These are phyloP conservation scores for Fusarium graminum DNA, from an alignment of 2,329 filamentous ascomycete genomes.

Conservation along the genomic window DNA sequence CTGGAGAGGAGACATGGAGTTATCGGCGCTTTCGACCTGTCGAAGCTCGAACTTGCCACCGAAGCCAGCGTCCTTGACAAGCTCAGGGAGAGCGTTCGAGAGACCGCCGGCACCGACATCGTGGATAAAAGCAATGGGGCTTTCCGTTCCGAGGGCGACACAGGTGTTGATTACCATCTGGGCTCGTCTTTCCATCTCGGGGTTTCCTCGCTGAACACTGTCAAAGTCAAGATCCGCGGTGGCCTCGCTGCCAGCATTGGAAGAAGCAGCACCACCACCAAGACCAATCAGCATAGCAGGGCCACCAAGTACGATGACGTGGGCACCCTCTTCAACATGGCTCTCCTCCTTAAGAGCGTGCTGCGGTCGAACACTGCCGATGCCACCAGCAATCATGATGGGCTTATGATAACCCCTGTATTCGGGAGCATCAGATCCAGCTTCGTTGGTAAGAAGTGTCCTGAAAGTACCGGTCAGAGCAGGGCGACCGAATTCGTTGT, in stretches of 20 bases:
- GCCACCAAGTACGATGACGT: constrained; percentile 92
- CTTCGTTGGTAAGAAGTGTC: constrained; percentile 78
- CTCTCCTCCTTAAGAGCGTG: constrained; percentile 87
- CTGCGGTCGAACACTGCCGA: constrained; percentile 90
- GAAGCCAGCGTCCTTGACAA: constrained; percentile 91
- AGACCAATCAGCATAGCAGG: constrained; percentile 98
- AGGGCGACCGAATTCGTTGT: constrained; percentile 96
- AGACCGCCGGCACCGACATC: constrained; percentile 94
- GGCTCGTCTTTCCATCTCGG: constrained; percentile 93
- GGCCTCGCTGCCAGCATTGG: constrained; percentile 86
- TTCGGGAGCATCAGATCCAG: constrained; percentile 66
- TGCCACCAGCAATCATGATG: constrained; percentile 96
- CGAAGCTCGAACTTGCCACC: constrained; percentile 95
- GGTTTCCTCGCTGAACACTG: constrained; percentile 96
- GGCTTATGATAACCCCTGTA: constrained; percentile 96
- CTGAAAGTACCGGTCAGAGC: constrained; percentile 91
- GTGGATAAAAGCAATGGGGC: constrained; percentile 96
- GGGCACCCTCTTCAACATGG: constrained; percentile 86
- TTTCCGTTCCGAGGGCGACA: constrained; percentile 83
- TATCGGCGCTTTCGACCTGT: constrained; percentile 90
- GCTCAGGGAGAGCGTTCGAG: constrained; percentile 77
- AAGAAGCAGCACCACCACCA: constrained; percentile 94
- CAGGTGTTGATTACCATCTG: constrained; percentile 99
- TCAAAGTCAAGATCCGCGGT: constrained; percentile 96
- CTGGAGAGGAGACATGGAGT: constrained; percentile 89